Evolutionary conservation across 495 filamentous ascomycete genomes (phyloP).

Genomic region (Glonium stellatum): DNA sequence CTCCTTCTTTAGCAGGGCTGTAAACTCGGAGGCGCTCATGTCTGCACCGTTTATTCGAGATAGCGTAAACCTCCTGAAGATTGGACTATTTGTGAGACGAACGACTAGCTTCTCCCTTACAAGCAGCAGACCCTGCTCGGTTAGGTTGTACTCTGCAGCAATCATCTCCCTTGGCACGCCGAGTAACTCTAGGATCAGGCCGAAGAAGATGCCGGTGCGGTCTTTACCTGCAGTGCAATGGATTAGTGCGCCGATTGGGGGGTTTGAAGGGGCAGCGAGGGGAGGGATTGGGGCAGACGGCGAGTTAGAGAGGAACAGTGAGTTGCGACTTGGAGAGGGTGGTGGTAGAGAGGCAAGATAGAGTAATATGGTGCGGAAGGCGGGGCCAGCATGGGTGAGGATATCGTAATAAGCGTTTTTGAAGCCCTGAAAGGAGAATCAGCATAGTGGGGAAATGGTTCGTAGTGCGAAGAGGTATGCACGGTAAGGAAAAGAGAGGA

Average conservation of each 20-base stretch:
- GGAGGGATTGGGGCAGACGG: background rate
- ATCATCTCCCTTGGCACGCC: constrained; percentile 28
- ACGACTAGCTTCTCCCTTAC: constrained; percentile 12
- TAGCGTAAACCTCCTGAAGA: constrained; percentile 13
- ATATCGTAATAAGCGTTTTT: constrained; percentile 36
- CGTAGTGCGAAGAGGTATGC: background rate
- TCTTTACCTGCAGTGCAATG: constrained; percentile 43
- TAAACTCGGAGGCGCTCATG: constrained; percentile 2
- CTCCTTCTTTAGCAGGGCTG: background rate
- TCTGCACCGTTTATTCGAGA: constrained; percentile 4
- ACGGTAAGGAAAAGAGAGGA: too few species aligned
- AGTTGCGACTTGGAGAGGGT: background rate
- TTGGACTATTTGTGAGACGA: constrained; percentile 4
- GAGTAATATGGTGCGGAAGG: constrained; percentile 31
- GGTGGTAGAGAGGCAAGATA: constrained; percentile 25
- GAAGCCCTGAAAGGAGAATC: constrained; percentile 27
- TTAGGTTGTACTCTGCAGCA: constrained; percentile 36
- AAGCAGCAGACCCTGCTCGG: constrained; percentile 28
- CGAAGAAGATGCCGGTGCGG: constrained; percentile 39
- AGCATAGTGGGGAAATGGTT: background rate
- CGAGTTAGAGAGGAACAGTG: constrained; percentile 1
- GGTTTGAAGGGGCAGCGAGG: background rate
- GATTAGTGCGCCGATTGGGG: constrained; percentile 28
- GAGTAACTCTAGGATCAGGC: constrained; percentile 32
- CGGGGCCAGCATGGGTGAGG: constrained; percentile 21